phyloP scores from a whole-genome alignment of 257 asterid genomes.

The Solanum appendiculatum region DNA sequence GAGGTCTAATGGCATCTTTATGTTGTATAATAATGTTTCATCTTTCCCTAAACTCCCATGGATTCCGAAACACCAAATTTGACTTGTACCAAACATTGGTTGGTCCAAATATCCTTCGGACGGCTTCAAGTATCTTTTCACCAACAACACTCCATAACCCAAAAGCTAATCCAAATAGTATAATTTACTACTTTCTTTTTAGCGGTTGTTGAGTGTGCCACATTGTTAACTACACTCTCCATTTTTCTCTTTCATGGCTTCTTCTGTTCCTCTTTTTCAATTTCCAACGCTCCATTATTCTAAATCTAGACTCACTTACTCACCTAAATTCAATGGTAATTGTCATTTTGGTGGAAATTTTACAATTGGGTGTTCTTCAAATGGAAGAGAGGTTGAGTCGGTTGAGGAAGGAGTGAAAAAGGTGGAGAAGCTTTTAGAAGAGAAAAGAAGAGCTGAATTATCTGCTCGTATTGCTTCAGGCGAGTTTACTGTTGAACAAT shows the following conservation, averaged over 20 bases:
- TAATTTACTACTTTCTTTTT: background rate
- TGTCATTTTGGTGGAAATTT: conserved; percentile 26
- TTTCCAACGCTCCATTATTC: conserved; percentile 10
- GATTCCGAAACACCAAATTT: too few species aligned
- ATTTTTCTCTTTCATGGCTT: conserved; percentile 35
- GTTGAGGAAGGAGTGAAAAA: conserved; percentile 37
- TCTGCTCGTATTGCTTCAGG: conserved; percentile 89
- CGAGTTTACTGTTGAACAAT: conserved; percentile 61
- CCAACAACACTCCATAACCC: background rate
- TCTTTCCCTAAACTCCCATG: too few species aligned
- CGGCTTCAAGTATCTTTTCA: background rate
- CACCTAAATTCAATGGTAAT: conserved; percentile 4
- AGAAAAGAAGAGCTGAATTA: conserved; percentile 68
- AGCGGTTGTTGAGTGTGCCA: conserved; percentile 14
- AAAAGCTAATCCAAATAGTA: too few species aligned
- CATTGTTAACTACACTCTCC: background rate
- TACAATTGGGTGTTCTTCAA: conserved; percentile 43
- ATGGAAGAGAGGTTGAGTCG: conserved; percentile 28
- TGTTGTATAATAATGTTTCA: too few species aligned
- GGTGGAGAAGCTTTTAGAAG: conserved; percentile 50
- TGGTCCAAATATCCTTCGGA: too few species aligned
- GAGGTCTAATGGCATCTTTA: too few species aligned
- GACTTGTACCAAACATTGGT: too few species aligned
- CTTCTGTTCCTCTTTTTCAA: conserved; percentile 37
- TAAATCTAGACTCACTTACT: conserved; percentile 2